These are phyloP conservation scores for Suhomyces tanzawaensis DNA, from an alignment of 805 yeast genomes.

Conservation along the genomic window DNA sequence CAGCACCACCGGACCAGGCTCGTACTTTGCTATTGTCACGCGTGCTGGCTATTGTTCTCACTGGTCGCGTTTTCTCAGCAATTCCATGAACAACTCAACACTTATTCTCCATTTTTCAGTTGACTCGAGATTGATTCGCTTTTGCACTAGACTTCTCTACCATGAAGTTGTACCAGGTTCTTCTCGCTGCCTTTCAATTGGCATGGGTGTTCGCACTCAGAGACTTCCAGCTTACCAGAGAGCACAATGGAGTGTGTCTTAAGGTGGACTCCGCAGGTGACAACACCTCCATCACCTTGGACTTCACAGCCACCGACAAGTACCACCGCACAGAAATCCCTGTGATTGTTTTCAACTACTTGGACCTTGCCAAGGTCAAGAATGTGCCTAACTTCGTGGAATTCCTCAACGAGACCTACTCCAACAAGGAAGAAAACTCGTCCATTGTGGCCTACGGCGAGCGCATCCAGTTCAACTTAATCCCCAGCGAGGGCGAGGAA, in stretches of 20 bases:
- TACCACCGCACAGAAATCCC: constrained; percentile 8
- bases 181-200: background rate
- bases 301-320: constrained; percentile 4
- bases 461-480: constrained; percentile 1
- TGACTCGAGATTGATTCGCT: too few species aligned
- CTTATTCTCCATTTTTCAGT: too few species aligned
- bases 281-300: constrained; percentile 7
- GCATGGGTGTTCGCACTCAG: constrained; percentile 4
- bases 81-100: too few species aligned
- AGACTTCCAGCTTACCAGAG: constrained; percentile 5
- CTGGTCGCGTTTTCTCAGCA: too few species aligned
- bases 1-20: too few species aligned
- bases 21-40: too few species aligned
- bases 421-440: constrained; percentile 5
- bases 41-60: too few species aligned
- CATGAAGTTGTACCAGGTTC: background rate
- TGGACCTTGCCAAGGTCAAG: constrained; percentile 9
- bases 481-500: constrained; percentile 1
- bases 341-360: constrained; percentile 11
- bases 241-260: constrained; percentile 11
- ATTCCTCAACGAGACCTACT: constrained; percentile 7
- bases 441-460: constrained; percentile 1
- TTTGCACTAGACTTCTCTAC: too few species aligned
- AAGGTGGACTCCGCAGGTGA: constrained; percentile 5
- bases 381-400: constrained; percentile 10